phyloP scores from a whole-genome alignment of 1,284 basidiomycete species.

The Bjerkandera adusta region DNA sequence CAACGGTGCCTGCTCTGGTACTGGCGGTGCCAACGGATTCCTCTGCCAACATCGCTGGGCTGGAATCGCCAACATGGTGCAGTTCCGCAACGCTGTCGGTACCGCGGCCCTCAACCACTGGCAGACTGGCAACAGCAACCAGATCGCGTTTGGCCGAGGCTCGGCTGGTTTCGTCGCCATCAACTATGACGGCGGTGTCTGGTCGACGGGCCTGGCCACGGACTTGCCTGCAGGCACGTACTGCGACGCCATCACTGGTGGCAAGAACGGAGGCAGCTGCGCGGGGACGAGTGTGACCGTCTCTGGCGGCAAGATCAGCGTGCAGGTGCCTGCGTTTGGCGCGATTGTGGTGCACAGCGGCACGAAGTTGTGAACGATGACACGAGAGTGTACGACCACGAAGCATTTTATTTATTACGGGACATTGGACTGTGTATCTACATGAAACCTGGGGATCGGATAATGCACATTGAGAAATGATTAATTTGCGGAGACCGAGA shows the following conservation, averaged over 20 bases:
- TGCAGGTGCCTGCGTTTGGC: slow-evolving; percentile 1
- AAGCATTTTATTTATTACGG: no score
- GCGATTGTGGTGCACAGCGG: slow-evolving; percentile 14
- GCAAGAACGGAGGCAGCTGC: slow-evolving; percentile 1
- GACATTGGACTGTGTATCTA: no score
- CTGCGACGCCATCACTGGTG: slow-evolving; percentile 32
- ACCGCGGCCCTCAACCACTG: slow-evolving; percentile 28
- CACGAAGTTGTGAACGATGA: slow-evolving; percentile 9
- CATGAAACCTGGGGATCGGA: no score
- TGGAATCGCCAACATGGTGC: slow-evolving; percentile 34
- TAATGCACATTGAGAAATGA: no score
- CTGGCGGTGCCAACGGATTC: slow-evolving; percentile 29
- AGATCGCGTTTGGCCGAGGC: slow-evolving; percentile 35
- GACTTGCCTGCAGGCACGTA: slow-evolving; percentile 30
- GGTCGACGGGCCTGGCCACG: slow-evolving; percentile 30
- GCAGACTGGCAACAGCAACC: slow-evolving; percentile 11
- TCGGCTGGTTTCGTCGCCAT: slow-evolving; percentile 32
- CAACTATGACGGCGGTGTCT: slow-evolving; percentile 30
- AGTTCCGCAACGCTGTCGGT: slow-evolving; percentile 35
- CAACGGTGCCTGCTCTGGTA: slow-evolving; percentile 29
- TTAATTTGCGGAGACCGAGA: no score
- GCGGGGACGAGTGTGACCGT: slow-evolving; percentile 2
- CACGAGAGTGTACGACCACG: no score
- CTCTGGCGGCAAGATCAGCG: slow-evolving; percentile 6
- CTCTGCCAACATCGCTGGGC: slow-evolving; percentile 36